These are phyloP conservation scores for Penicillium rolfsii DNA, from an alignment of 2,329 filamentous ascomycete species.

Conservation along the genomic window DNA sequence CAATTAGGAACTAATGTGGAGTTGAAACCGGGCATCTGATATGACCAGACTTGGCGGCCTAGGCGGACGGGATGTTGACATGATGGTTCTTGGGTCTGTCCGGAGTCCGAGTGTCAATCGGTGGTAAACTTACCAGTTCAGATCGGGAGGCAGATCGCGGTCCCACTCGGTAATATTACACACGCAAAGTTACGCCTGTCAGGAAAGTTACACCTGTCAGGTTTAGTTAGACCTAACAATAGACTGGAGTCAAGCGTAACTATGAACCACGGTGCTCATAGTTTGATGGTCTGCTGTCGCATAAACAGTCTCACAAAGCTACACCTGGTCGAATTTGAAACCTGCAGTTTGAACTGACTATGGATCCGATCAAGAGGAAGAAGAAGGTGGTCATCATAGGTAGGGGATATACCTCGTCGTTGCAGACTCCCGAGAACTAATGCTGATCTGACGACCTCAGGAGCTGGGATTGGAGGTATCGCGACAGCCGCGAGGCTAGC, in stretches of 20 bases:
- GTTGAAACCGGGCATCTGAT: background rate
- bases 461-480: conserved; percentile 7
- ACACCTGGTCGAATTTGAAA: background rate
- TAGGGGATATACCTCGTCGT: background rate
- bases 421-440: background rate
- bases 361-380: background rate
- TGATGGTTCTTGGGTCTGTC: background rate
- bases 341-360: background rate
- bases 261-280: background rate
- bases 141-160: background rate
- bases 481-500: conserved; percentile 8
- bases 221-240: background rate
- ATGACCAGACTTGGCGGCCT: background rate
- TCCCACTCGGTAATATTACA: background rate
- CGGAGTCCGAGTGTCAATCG: background rate
- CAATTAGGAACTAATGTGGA: background rate
- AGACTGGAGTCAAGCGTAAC: background rate
- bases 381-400: conserved; percentile 5
- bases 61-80: background rate
- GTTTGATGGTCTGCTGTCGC: background rate
- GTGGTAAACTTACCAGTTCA: background rate
- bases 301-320: background rate
- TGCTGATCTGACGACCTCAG: background rate
- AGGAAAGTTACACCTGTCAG: background rate
- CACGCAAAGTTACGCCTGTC: background rate